phyloP scores from a whole-genome alignment of 2,329 filamentous ascomycete genomes.

The Bipolaris oryzae region DNA sequence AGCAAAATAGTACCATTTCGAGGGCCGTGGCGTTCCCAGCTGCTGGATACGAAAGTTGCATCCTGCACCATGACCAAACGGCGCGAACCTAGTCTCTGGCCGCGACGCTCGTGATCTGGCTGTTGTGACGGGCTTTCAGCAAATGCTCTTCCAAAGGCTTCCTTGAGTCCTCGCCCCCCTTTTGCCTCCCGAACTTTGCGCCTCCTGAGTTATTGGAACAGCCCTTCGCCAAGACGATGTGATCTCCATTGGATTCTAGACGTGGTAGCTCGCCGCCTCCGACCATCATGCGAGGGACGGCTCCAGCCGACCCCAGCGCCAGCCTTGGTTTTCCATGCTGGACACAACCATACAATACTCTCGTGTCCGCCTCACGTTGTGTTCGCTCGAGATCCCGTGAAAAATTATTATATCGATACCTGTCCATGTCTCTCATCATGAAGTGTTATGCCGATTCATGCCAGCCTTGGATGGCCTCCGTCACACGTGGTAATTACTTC shows the following conservation, averaged over 20 bases:
- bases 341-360: not conserved
- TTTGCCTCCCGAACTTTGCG: not conserved
- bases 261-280: not conserved
- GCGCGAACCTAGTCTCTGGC: not conserved
- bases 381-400: not conserved
- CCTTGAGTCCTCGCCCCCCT: not conserved
- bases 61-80: not conserved
- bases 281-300: not conserved
- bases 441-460: not conserved
- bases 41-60: not conserved
- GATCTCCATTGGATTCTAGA: not conserved
- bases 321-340: not conserved
- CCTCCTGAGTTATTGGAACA: constrained; percentile 4
- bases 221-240: not conserved
- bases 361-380: not conserved
- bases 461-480: not conserved
- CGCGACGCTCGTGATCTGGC: not conserved
- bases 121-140: not conserved
- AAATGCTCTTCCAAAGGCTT: not conserved
- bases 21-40: constrained; percentile 2
- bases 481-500: not conserved
- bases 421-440: constrained; percentile 1
- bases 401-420: too few species aligned
- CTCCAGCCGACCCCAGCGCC: not conserved
- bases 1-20: not conserved